Percentiles rank a stretch among this genome's conserved stretches.
These are phyloP conservation scores for Rosellinia necatrix DNA, from an alignment of 2,329 filamentous ascomycete genomes.

Conservation along the genomic window DNA sequence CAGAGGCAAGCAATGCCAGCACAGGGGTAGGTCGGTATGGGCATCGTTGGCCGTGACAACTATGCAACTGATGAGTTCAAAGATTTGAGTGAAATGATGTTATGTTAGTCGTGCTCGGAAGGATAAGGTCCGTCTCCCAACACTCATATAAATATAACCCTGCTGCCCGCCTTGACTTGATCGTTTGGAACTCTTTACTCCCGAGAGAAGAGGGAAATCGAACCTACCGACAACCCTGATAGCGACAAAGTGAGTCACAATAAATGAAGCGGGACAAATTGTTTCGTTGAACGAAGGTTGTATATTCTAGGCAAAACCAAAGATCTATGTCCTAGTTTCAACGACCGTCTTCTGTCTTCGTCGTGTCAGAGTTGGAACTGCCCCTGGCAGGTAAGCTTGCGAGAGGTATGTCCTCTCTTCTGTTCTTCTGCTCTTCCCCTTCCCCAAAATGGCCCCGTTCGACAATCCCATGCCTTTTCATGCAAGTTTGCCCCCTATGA, in stretches of 20 bases:
- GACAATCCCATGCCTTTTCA: constrained; percentile 8
- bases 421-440: too few relatives aligned
- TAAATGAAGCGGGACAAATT: not conserved
- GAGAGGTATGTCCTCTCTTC: not conserved
- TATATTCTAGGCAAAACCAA: constrained; percentile 8
- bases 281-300: not conserved
- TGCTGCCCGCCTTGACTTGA: not conserved
- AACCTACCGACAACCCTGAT: not conserved
- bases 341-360: too few relatives aligned
- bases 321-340: constrained; percentile 1
- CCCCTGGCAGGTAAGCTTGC: not conserved
- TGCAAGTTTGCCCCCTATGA: constrained; percentile 17
- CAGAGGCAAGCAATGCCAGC: not conserved
- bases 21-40: too few relatives aligned
- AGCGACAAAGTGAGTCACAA: too few relatives aligned
- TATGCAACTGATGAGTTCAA: too few relatives aligned
- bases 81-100: too few relatives aligned
- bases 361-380: too few relatives aligned
- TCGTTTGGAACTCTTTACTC: not conserved
- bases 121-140: too few relatives aligned
- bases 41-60: too few relatives aligned
- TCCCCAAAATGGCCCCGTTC: not conserved
- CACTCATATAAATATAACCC: too few relatives aligned
- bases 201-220: not conserved
- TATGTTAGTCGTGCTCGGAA: too few relatives aligned